Percentiles rank a stretch among this genome's conserved stretches.
These are phyloP conservation scores for Colletotrichum echinochloae DNA, from an alignment of 2,329 filamentous ascomycete species.

Conservation along the genomic window DNA sequence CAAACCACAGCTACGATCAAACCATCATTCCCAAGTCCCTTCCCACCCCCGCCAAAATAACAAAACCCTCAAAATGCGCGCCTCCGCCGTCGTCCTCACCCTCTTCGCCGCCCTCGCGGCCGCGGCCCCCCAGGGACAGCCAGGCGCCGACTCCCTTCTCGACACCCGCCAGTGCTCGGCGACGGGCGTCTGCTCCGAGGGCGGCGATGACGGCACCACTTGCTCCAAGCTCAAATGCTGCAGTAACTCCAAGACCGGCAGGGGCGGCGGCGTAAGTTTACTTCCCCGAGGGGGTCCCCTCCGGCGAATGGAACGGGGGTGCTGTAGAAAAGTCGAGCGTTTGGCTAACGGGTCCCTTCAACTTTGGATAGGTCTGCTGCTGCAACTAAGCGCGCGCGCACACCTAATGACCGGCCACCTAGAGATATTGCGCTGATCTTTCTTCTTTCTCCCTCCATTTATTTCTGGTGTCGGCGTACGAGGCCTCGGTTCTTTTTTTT, in stretches of 20 bases:
- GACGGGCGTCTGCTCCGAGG: conserved; percentile 12
- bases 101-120: conserved; percentile 28
- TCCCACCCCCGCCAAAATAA: too few species aligned
- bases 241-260: conserved; percentile 22
- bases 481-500: too few species aligned
- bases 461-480: too few species aligned
- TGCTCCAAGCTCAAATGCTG: conserved; percentile 24
- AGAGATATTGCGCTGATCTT: too few species aligned
- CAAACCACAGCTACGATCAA: too few species aligned
- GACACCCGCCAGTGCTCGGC: not conserved
- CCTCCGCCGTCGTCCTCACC: conserved; percentile 20
- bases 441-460: too few species aligned
- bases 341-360: not conserved
- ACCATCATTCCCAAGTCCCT: too few species aligned
- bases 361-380: conserved; percentile 21
- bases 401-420: not conserved
- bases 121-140: conserved; percentile 6
- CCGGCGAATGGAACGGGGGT: too few species aligned
- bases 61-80: conserved; percentile 11
- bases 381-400: conserved; percentile 17
- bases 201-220: conserved; percentile 11
- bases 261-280: not conserved
- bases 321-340: too few species aligned
- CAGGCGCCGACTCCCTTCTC: not conserved
- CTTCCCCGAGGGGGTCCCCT: too few species aligned